Base-by-base conservation (phyloP, 805 yeast species). In the Metschnikowia cubensis region DNA sequence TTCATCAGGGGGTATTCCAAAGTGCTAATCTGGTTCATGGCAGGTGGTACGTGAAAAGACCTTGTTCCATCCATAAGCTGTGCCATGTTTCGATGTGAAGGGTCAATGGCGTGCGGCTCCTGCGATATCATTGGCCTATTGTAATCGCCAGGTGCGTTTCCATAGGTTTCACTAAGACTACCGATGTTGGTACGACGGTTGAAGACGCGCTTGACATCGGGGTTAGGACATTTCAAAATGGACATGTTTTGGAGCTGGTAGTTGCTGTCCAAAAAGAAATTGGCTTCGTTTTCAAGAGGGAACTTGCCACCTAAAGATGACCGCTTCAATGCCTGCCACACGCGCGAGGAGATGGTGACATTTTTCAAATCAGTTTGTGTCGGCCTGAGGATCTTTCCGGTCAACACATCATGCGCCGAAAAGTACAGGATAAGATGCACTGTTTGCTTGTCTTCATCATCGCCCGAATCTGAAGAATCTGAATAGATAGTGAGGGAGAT, bases 361-460 rank as follows among this genome's bases (percentile, higher is more conserved):
- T 80, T 76, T 50, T 76, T 76, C 48, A 88, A 73, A 6, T 78
- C 74, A 6, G 77, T 67, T 37, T 78, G 78, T 4, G 81, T 70
- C 0, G 96, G 96, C 22, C 83, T 70, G 0, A 66, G 59, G 42
- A 90, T 69, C 37, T 69, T 71, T 4, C 84, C 83, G 33, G 72
- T 69, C 46, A 80, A 61, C 3, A 89, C 94, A 64, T 91, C 96
- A 18, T 80, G 80, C 0, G 89, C 84, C 31, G 79, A 72, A 63
- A 89, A 91, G 66, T 91, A 91, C 7, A 91, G 82, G 2, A 91
- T 82, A 49, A 91, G 67, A 61, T 92, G 97, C 42, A 84, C 69
- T 3, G 86, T 80, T 58, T 76, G 79, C 41, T 62, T 64, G 31
- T 58, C 57, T 29, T 61, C 60, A 11, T 58, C 58, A 4, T 49